These are phyloP conservation scores for Paramyrothecium sp. DNA, from an alignment of 2,329 filamentous ascomycete species.

Conservation along the genomic window DNA sequence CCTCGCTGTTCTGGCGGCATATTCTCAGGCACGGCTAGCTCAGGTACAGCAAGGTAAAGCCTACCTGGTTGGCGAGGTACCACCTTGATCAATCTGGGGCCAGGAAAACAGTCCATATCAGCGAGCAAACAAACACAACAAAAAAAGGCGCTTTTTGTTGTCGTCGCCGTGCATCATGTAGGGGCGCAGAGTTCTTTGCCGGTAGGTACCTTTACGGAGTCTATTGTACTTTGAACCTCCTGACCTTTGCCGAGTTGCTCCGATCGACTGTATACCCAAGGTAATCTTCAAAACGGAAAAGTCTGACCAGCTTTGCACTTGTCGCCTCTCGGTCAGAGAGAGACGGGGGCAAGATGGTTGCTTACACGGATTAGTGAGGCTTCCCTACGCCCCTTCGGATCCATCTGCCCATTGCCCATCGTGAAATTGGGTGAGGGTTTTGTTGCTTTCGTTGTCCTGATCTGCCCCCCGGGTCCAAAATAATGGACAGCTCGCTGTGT, in stretches of 20 bases:
- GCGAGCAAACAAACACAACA: too few species aligned
- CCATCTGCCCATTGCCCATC: neutral
- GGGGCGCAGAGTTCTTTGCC: too few species aligned
- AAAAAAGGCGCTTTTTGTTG: too few species aligned
- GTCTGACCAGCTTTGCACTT: too few species aligned
- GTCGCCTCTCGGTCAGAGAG: too few species aligned
- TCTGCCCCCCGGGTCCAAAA: neutral
- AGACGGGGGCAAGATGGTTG: neutral
- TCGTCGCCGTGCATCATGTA: too few species aligned
- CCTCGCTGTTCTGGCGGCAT: constrained; percentile 2
- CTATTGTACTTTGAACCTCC: too few species aligned
- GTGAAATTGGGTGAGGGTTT: neutral
- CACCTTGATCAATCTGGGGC: neutral
- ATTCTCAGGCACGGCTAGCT: neutral
- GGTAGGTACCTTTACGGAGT: too few species aligned
- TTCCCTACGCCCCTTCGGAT: neutral
- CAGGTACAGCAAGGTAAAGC: neutral
- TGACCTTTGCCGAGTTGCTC: too few species aligned
- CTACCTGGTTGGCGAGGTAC: neutral
- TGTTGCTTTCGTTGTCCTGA: neutral
- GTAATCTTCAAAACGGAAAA: too few species aligned
- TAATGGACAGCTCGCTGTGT: neutral
- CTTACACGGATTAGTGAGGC: neutral
- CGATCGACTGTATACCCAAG: too few species aligned
- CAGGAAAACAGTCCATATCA: neutral